These are phyloP conservation scores for Solanum gracilifrons DNA, from an alignment of 257 asterid species.

Conservation along the genomic window DNA sequence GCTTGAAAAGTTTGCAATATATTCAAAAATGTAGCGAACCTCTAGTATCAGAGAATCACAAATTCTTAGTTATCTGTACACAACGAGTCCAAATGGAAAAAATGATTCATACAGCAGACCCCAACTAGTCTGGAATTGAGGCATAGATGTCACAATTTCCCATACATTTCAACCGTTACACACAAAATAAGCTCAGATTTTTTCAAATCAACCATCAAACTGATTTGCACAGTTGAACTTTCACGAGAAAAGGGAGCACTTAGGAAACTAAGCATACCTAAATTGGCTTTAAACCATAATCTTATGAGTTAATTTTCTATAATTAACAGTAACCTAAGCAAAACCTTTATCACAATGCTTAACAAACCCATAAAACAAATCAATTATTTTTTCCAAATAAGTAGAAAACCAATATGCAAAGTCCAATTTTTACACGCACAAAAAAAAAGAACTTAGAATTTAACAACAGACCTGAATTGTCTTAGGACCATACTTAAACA, in stretches of 20 bases:
- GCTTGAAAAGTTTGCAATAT: not conserved
- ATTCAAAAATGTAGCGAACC: not conserved
- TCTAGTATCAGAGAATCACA: not conserved
- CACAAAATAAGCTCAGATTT: not conserved
- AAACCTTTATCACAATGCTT: not conserved
- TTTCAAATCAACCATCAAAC: not conserved
- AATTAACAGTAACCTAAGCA: not conserved
- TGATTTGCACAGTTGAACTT: not conserved
- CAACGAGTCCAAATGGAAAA: not conserved
- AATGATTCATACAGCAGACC: not conserved
- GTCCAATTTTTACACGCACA: not conserved
- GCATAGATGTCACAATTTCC: not conserved
- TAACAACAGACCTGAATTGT: conserved; percentile 52
- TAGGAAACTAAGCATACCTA: not conserved
- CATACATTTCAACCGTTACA: not conserved
- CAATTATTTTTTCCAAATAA: not conserved
- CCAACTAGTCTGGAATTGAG: not conserved
- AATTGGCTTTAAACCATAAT: not conserved
- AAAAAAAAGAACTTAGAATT: not conserved
- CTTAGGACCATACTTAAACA: conserved; percentile 79
- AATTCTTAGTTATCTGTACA: not conserved
- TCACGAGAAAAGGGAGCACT: not conserved
- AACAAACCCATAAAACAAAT: not conserved
- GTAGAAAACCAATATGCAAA: not conserved
- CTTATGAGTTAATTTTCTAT: not conserved